Evolutionary conservation across 2,329 filamentous ascomycete genomes (phyloP).

Genomic region (Chaetomiaceae sp.): DNA sequence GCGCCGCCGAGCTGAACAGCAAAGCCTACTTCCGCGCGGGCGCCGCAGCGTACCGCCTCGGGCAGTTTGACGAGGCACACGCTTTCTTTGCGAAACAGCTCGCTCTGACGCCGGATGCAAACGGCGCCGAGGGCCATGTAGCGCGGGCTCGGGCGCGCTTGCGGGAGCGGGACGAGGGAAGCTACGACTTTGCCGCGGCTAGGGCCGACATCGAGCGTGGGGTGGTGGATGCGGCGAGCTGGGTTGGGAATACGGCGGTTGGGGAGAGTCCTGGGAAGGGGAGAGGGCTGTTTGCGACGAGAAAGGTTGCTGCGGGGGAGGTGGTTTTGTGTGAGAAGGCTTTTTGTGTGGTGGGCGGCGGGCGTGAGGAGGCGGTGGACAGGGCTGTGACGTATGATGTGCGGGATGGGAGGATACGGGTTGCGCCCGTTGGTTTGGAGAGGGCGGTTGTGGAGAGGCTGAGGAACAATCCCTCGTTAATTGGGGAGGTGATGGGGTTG

Average conservation of each 20-base stretch:
- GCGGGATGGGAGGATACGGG: conserved; percentile 8
- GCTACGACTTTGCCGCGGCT: background rate
- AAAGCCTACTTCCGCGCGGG: conserved; percentile 11
- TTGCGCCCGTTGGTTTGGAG: conserved; percentile 3
- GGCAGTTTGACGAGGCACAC: background rate
- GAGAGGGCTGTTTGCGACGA: background rate
- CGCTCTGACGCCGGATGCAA: background rate
- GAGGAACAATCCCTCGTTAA: background rate
- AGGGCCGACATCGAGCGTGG: background rate
- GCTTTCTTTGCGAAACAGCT: background rate
- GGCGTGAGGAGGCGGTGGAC: background rate
- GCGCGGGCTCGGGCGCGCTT: background rate
- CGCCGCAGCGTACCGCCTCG: conserved; percentile 1
- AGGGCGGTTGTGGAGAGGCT: background rate
- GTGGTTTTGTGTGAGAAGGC: conserved; percentile 7
- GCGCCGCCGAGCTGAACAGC: conserved; percentile 1
- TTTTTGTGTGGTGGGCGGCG: background rate
- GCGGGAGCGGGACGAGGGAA: background rate
- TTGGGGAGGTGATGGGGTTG: background rate
- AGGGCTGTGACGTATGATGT: conserved; percentile 9
- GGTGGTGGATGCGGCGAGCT: conserved; percentile 1
- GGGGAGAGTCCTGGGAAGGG: background rate
- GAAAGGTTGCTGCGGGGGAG: background rate
- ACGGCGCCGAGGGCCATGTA: background rate
- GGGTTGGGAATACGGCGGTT: background rate